Conservation (phyloP, 1,139 yeast species). For the Suhomyces anneliseae region DNA sequence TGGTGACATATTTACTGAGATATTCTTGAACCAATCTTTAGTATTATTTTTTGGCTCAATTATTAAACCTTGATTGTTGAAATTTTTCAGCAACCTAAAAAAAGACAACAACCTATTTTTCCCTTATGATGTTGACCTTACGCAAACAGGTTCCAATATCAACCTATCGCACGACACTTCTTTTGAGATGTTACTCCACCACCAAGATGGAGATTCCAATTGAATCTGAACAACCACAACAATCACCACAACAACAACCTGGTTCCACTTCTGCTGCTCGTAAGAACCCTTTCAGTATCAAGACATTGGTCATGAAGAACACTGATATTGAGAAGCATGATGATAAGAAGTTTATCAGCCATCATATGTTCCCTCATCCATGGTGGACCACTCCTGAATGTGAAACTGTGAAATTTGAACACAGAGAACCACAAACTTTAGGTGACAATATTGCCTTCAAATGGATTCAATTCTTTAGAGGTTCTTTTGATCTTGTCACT, state of each 20-base stretch:
- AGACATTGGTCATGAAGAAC: slow-evolving; percentile 30
- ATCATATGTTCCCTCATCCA: slow-evolving; percentile 61
- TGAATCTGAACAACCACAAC: neutral
- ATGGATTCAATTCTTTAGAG: slow-evolving; percentile 47
- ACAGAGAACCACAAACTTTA: slow-evolving; percentile 48
- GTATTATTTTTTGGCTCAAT: no score
- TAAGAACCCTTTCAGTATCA: slow-evolving; percentile 20
- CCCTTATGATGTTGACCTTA: neutral
- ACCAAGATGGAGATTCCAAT: neutral
- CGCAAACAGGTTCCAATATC: neutral
- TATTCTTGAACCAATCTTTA: no score
- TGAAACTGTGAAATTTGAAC: slow-evolving; percentile 48
- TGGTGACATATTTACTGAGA: no score
- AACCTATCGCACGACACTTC: neutral
- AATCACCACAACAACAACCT: no score
- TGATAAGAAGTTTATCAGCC: slow-evolving; percentile 35
- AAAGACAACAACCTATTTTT: neutral
- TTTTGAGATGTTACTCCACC: neutral
- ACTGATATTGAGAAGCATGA: slow-evolving; percentile 27
- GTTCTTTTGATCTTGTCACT: slow-evolving; percentile 59
- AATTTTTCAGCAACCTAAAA: neutral
- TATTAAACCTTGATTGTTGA: no score
- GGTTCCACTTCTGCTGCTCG: neutral
- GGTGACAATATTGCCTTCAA: slow-evolving; percentile 56
- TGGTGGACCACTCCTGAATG: slow-evolving; percentile 47